A percentile compares a stretch with the other conserved stretches of the same genome.
Conservation (phyloP, 2,329 filamentous ascomycete genomes). For the Herpotrichia juniperi region DNA sequence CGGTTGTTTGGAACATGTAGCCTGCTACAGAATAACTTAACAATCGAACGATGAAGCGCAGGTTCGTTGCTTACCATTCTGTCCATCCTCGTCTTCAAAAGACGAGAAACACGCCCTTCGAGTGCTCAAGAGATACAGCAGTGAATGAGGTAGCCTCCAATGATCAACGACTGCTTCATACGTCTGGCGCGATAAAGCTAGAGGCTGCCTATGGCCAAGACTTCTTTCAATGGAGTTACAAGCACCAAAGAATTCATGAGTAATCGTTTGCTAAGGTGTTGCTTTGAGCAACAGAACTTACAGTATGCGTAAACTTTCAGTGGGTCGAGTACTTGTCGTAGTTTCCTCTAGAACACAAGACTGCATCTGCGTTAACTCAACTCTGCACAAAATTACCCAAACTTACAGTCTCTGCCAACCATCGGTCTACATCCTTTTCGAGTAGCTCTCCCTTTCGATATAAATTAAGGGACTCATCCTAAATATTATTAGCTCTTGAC, state of each 20-base stretch:
- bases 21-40: background rate
- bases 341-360: background rate
- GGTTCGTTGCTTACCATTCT: background rate
- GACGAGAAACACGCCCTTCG: conserved; percentile 5
- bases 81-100: background rate
- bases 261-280: too few species aligned
- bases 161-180: background rate
- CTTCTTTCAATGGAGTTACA: too few species aligned
- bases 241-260: too few species aligned
- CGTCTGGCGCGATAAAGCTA: conserved; percentile 2
- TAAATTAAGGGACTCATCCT: background rate
- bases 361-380: too few species aligned
- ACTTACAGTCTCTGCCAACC: background rate
- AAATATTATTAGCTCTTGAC: background rate
- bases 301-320: background rate
- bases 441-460: background rate
- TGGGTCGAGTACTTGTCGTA: background rate
- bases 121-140: conserved; percentile 4
- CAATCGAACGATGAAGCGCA: background rate
- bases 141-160: background rate
- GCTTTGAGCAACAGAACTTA: background rate
- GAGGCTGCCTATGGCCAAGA: background rate
- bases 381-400: too few species aligned
- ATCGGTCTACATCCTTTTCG: background rate
- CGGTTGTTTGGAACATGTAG: conserved; percentile 6